Base-by-base conservation (phyloP, 78 protist species). In the Blattamonas nauphoetae region DNA sequence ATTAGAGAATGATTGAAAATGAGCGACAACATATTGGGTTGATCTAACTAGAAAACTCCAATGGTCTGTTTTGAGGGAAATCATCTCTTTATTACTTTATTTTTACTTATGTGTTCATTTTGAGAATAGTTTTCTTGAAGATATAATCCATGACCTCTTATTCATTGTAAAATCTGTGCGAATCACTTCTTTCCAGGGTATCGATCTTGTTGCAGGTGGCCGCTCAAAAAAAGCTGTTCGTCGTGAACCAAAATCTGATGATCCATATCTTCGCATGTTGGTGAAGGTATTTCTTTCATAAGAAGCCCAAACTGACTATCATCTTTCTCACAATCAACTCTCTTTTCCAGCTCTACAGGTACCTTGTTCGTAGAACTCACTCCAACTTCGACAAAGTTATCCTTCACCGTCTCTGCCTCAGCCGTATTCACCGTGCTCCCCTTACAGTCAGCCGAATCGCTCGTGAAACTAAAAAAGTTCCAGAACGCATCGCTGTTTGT, bases 321-420 rank as follows among this genome's bases (percentile, higher is more conserved):
- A 3, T 36, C 1, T 11, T 3, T 4, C n/a, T 41, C 36, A 33
- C 21, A 55, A 55, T 55, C 11, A 29, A 29, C 44, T 79, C 86
- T 42, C 81, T 35, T 42, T 81, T 55, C 21, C 71, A 92, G 98
- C 93, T 97, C 41, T 97, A 96, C 96, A 89, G 95, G 45, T 97
- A 95, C 96, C 94, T 97, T 6, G 92, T 97, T 1, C 96, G 99
- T 85, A 95, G 99, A 87, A 97, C 99, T 3, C 94, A 85, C 64
- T 85, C 97, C 64, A 78, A 89, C 45, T 97, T 97, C 96, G 96
- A 96, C 98, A 88, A 91, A 90, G 84, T 86, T 41, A 95, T 98
- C 35, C 94, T 96, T 41, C 91, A 94, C 89, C 92, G 99, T 78
- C 95, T 97, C 85, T 89, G 90, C 78, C 90, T 88, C 92, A 83